Evolutionary conservation across 2,329 filamentous ascomycete genomes (phyloP), one percentile per base, ranked within the genome.

Genomic region (Exophiala oligosperma): DNA sequence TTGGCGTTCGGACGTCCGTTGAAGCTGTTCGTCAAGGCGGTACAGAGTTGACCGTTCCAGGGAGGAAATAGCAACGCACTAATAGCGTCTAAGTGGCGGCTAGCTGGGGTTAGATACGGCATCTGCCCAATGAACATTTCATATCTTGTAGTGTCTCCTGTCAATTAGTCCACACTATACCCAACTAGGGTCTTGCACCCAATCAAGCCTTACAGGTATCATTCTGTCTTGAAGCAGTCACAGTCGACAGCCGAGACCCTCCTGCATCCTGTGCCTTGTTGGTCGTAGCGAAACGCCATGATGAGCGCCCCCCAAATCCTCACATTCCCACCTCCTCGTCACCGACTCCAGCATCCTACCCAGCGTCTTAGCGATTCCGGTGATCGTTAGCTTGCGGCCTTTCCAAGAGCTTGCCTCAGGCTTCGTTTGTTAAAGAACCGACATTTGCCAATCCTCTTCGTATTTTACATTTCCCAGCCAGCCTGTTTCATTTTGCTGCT

Each of bases 1-100:
- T 46, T 57, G 56, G 60, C 38, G 56, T 51, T 56, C 60, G 60
- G 60, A 62, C 14, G 46, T 62, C 60, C 60, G 60, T 23, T 52
- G 7, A 26, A n/a, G 46, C 9, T 29, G 21, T 28, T 48, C 7
- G 4, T 9, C 32, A 35, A 8, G 32, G 32, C 32, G 32, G 32
- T 35, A 35, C 32, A 11, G 7, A 35, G 11, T 2, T 6, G 32
- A 8, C 32, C 32, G 32, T 8, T 9, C 9, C 2, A 9, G 32
- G 4, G 32, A 43, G 40, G 21, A 17, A 17, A 17, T 43, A 43
- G 21, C n/a, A n/a, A 3, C n/a, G 12, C 40, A 11, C n/a, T 17
- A 43, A 43, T 8, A 11, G 40, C 32, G 9, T 35, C 32, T 35
- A 35, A 11, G 32, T 35, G 32, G 8, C 32, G 2, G 32, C 32